Percentiles rank a stretch among this genome's conserved stretches.
These are phyloP conservation scores for Schizosaccharomyces japonicus DNA, from an alignment of 805 yeast genomes.

Conservation along the genomic window DNA sequence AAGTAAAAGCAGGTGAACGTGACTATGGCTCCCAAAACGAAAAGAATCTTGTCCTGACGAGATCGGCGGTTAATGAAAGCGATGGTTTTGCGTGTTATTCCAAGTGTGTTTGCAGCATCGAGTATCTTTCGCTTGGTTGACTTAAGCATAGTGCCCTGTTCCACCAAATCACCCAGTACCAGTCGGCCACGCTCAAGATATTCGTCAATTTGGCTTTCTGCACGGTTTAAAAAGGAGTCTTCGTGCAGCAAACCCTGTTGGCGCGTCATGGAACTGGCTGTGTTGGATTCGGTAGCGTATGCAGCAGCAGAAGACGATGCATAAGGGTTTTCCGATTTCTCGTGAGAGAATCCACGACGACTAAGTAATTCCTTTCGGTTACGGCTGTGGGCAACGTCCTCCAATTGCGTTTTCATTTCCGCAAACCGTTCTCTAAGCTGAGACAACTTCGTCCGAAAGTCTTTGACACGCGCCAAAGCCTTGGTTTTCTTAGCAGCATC, in stretches of 20 bases:
- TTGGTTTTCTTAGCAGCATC: slow-evolving; percentile 31
- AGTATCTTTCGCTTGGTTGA: slow-evolving; percentile 40
- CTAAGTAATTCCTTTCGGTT: slow-evolving; percentile 33
- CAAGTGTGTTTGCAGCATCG: slow-evolving; percentile 51
- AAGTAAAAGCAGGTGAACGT: slow-evolving; percentile 44
- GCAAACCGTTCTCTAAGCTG: slow-evolving; percentile 30
- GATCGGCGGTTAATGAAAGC: slow-evolving; percentile 58
- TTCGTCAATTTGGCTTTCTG: slow-evolving; percentile 66
- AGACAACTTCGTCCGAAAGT: slow-evolving; percentile 23
- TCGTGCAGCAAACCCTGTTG: slow-evolving; percentile 6
- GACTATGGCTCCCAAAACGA: slow-evolving; percentile 46
- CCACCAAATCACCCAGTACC: slow-evolving; percentile 65
- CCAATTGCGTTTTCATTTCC: slow-evolving; percentile 31
- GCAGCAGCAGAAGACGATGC: neutral
- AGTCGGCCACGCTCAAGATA: slow-evolving; percentile 72
- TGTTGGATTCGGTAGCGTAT: slow-evolving; percentile 11
- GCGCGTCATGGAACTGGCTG: slow-evolving; percentile 12
- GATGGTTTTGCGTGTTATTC: slow-evolving; percentile 69
- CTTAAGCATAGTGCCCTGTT: slow-evolving; percentile 52
- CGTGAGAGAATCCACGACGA: slow-evolving; percentile 12
- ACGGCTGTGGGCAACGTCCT: slow-evolving; percentile 24
- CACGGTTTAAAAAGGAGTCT: slow-evolving; percentile 26
- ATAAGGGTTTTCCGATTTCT: slow-evolving; percentile 11
- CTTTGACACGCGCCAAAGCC: slow-evolving; percentile 34
- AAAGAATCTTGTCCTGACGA: slow-evolving; percentile 63